Evolutionary conservation across 1,284 basidiomycete genomes (phyloP).

Genomic region (Sutorius eximius): DNA sequence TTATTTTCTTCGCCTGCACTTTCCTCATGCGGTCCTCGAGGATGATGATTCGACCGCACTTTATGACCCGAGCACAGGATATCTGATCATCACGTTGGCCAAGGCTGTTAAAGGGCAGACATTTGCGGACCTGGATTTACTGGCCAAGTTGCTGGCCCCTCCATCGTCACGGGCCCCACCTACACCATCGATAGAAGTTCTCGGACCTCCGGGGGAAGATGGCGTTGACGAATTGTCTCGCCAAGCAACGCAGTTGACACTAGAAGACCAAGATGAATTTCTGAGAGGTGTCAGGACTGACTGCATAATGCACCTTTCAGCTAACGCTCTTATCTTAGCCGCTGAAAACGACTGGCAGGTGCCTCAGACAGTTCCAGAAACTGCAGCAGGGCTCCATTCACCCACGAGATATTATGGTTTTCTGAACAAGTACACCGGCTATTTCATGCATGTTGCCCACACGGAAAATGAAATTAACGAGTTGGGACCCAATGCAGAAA

Average conservation of each 20-base stretch:
- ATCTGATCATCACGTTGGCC: constrained; percentile 66
- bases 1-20: constrained; percentile 77
- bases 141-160: constrained; percentile 73
- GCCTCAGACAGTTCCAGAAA: constrained; percentile 56
- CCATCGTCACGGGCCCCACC: constrained; percentile 41
- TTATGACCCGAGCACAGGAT: constrained; percentile 72
- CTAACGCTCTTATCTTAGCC: constrained; percentile 43
- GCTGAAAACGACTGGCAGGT: constrained; percentile 76
- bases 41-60: constrained; percentile 68
- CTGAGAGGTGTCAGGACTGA: constrained; percentile 48
- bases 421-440: constrained; percentile 67
- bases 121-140: constrained; percentile 73
- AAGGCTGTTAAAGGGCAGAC: constrained; percentile 64
- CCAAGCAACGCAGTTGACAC: constrained; percentile 41
- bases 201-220: constrained; percentile 36
- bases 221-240: constrained; percentile 45
- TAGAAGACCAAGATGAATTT: constrained; percentile 56
- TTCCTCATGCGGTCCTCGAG: constrained; percentile 61
- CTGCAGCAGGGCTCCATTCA: constrained; percentile 39
- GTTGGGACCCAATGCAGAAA: constrained; percentile 66
- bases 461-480: constrained; percentile 79
- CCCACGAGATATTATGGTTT: constrained; percentile 66
- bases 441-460: constrained; percentile 67
- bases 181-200: constrained; percentile 63
- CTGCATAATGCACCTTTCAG: not conserved